phyloP scores from a whole-genome alignment of 257 asterid genomes.

The Mentha longifolia region DNA sequence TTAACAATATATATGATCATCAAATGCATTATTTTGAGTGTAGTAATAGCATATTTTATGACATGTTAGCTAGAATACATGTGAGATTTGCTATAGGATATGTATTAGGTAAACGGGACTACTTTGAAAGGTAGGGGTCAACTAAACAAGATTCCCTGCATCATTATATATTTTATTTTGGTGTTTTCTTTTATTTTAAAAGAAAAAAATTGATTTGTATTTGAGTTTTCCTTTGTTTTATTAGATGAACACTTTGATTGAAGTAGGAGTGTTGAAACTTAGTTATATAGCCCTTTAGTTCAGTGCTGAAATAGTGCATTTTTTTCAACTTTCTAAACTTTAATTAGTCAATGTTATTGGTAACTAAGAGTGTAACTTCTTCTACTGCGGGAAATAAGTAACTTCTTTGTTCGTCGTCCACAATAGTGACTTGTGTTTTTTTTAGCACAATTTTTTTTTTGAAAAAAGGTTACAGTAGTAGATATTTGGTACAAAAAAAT shows the following conservation, averaged over 20 bases:
- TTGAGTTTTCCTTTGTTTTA: no score
- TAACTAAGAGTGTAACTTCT: no score
- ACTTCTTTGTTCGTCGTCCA: no score
- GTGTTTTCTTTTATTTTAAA: not conserved
- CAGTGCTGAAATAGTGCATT: not conserved
- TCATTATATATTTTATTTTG: not conserved
- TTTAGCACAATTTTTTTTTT: no score
- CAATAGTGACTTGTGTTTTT: no score
- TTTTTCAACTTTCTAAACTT: not conserved
- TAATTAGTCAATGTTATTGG: no score
- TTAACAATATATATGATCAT: not conserved
- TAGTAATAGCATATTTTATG: not conserved
- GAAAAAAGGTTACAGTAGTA: no score
- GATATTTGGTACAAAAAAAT: no score
- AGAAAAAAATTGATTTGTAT: not conserved
- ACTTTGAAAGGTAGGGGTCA: slow-evolving; percentile 25
- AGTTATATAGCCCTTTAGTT: not conserved
- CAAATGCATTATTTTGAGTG: not conserved
- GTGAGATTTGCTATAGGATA: not conserved
- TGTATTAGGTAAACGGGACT: not conserved
- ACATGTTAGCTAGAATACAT: not conserved
- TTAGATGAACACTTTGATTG: not conserved
- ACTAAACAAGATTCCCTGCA: slow-evolving; percentile 12
- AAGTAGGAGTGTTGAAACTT: not conserved
- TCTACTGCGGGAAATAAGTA: no score